These are phyloP conservation scores for Lignosus rhinocerotis DNA, from an alignment of 1,284 basidiomycete genomes.

Conservation along the genomic window DNA sequence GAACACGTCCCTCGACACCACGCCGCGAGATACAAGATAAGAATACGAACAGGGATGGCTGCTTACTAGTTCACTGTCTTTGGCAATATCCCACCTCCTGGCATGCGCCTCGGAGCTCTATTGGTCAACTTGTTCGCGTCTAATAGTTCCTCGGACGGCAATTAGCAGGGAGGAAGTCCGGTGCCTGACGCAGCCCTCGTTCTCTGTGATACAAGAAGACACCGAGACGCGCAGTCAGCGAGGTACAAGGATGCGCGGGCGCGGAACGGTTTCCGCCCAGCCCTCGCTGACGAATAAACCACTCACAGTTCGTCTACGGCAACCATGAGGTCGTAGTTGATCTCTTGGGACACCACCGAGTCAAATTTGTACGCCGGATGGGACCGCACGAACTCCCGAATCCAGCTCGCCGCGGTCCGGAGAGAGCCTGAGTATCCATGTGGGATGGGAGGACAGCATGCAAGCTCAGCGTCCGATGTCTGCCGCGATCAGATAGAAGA, in stretches of 20 bases:
- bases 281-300: not conserved
- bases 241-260: not conserved
- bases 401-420: slow-evolving; percentile 92
- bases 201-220: slow-evolving; percentile 20
- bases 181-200: slow-evolving; percentile 26
- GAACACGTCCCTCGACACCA: not conserved
- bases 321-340: slow-evolving; percentile 93
- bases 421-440: slow-evolving; percentile 58
- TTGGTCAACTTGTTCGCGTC: not conserved
- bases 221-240: not conserved
- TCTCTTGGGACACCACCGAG: slow-evolving; percentile 86
- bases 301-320: slow-evolving; percentile 91
- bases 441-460: not conserved
- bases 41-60: not conserved
- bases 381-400: slow-evolving; percentile 85
- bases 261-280: not conserved
- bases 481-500: not conserved
- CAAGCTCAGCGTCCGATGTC: slow-evolving; percentile 8
- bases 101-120: not conserved
- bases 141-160: slow-evolving; percentile 1
- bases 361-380: slow-evolving; percentile 93
- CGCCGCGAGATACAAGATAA: not conserved
- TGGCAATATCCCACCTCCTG: not conserved
- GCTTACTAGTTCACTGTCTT: not conserved
- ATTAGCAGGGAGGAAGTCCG: slow-evolving; percentile 25